Percentiles rank a stretch among this genome's conserved stretches.
phyloP scores from a whole-genome alignment of 2,329 filamentous ascomycete species.

The Arthrinium phaeospermum region DNA sequence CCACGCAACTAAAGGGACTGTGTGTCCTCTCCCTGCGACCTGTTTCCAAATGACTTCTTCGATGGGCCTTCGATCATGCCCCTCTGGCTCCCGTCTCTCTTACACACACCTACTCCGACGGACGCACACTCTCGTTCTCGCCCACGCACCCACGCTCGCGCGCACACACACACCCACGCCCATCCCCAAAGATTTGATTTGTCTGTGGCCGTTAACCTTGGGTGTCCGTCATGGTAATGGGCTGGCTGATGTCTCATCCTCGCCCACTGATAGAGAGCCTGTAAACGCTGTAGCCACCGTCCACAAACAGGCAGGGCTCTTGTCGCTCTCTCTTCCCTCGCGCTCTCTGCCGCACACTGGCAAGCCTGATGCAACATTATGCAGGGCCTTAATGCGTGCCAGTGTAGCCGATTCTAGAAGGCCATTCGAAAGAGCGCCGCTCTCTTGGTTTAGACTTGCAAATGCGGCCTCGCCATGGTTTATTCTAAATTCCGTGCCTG shows the following conservation, averaged over 20 bases:
- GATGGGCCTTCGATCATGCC: neutral
- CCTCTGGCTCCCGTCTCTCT: neutral
- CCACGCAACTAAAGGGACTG: neutral
- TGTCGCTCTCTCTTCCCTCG: neutral
- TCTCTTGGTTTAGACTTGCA: neutral
- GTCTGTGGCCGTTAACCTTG: slow-evolving; percentile 16
- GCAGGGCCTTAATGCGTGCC: neutral
- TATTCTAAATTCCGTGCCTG: neutral
- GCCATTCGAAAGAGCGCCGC: neutral
- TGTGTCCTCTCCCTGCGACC: neutral
- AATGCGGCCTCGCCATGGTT: neutral
- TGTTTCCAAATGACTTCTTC: slow-evolving; percentile 1
- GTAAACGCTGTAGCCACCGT: slow-evolving; percentile 5
- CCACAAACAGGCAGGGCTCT: neutral
- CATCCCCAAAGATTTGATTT: slow-evolving; percentile 16
- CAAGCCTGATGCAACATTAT: neutral
- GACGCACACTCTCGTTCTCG: neutral
- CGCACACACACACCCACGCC: neutral
- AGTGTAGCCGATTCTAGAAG: slow-evolving; percentile 12
- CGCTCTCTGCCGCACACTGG: neutral
- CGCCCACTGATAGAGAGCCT: slow-evolving; percentile 4
- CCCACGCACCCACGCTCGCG: neutral
- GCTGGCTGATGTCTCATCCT: slow-evolving; percentile 10
- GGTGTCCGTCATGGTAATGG: neutral
- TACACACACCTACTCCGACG: neutral